Evolutionary conservation across 306 rosid species (phyloP).

Genomic region (Fragaria vesca): DNA sequence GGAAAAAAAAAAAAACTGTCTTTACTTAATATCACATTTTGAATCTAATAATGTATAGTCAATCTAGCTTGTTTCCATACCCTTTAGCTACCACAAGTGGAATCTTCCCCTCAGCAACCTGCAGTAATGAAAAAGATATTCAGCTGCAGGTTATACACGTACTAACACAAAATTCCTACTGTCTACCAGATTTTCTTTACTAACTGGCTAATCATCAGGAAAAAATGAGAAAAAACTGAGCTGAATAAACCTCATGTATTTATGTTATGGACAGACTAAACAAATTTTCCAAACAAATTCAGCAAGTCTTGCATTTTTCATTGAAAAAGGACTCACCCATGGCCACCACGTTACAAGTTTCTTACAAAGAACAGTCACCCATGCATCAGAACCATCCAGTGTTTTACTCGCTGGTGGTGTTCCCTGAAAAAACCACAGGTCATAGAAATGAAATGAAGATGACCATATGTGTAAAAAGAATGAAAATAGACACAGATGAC

Average conservation of each 20-base stretch:
- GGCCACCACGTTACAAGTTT: constrained; percentile 85
- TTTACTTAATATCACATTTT: constrained; percentile 8
- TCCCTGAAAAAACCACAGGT: constrained; percentile 50
- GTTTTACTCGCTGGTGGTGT: constrained; percentile 65
- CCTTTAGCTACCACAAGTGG: constrained; percentile 76
- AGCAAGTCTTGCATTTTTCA: background rate
- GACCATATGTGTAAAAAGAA: background rate
- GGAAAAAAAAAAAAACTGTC: background rate
- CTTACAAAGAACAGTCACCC: constrained; percentile 81
- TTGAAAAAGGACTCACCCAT: constrained; percentile 58
- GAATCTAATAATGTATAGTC: constrained; percentile 1
- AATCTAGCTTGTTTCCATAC: constrained; percentile 34
- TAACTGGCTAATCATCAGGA: background rate
- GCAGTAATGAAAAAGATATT: constrained; percentile 26
- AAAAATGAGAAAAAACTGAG: background rate
- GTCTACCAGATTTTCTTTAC: background rate
- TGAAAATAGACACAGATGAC: background rate
- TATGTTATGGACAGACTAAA: background rate
- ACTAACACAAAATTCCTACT: background rate
- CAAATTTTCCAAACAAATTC: background rate
- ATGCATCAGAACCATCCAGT: constrained; percentile 57
- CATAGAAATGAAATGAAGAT: constrained; percentile 14
- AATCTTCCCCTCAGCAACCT: constrained; percentile 90
- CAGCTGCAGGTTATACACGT: constrained; percentile 6
- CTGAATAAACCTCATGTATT: background rate